Conservation (phyloP, 1,139 yeast genomes). For the Pichia sp. region DNA sequence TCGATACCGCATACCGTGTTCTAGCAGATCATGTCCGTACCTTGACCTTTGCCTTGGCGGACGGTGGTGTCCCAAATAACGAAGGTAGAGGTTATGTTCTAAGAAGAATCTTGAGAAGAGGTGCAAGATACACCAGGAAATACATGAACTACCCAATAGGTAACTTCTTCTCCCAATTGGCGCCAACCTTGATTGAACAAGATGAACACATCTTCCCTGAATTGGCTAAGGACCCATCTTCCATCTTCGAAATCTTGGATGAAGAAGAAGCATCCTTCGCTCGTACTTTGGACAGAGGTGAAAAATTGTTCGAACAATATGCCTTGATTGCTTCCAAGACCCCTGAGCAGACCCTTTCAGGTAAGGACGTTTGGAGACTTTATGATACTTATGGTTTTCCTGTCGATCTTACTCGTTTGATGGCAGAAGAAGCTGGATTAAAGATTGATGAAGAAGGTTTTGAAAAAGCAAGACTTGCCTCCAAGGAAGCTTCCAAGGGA, state of each 20-base stretch:
- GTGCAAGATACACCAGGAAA: constrained; percentile 94
- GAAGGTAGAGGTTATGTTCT: constrained; percentile 98
- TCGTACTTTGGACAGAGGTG: constrained; percentile 96
- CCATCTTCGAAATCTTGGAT: constrained; percentile 82
- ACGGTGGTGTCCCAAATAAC: constrained; percentile 98
- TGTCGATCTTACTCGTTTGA: constrained; percentile 90
- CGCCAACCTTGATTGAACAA: constrained; percentile 89
- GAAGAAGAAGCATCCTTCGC: constrained; percentile 96
- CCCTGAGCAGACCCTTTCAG: constrained; percentile 72
- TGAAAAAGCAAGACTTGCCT: constrained; percentile 81
- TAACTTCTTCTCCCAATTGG: constrained; percentile 82
- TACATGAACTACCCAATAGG: constrained; percentile 96
- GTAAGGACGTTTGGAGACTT: constrained; percentile 96
- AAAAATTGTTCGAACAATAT: constrained; percentile 89
- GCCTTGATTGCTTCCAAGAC: constrained; percentile 77
- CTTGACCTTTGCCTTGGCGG: constrained; percentile 89
- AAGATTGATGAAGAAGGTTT: constrained; percentile 88
- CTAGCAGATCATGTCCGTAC: constrained; percentile 98
- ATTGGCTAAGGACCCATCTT: constrained; percentile 62
- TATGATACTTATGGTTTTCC: constrained; percentile 99
- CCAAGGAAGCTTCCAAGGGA: constrained; percentile 94
- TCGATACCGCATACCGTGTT: constrained; percentile 97
- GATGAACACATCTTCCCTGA: constrained; percentile 90
- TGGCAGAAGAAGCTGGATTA: constrained; percentile 98
- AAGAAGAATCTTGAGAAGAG: constrained; percentile 95